Percentiles rank a stretch among this genome's conserved stretches.
These are phyloP conservation scores for Botrytis pseudocinerea DNA, from an alignment of 2,329 filamentous ascomycete species.

Conservation along the genomic window DNA sequence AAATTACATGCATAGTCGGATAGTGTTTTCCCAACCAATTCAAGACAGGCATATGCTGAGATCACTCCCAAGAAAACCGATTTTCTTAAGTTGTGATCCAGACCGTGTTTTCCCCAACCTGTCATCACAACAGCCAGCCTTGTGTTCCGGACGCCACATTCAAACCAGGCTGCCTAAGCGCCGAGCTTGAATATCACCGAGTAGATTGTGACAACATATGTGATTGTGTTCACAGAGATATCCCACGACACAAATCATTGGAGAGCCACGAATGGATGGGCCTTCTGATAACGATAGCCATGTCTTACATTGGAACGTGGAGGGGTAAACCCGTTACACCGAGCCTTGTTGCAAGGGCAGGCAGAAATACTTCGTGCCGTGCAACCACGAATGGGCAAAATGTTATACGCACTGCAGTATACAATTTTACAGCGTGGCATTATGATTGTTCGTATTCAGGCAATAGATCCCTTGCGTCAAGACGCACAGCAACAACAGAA, in stretches of 20 bases:
- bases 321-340: conserved; percentile 4
- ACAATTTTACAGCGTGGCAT: conserved; percentile 1
- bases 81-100: background rate
- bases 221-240: background rate
- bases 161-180: conserved; percentile 6
- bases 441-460: conserved; percentile 9
- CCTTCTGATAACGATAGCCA: conserved; percentile 8
- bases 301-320: conserved; percentile 7
- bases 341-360: conserved; percentile 5
- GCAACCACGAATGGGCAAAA: background rate
- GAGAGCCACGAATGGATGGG: background rate
- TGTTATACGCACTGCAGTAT: conserved; percentile 4
- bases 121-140: conserved; percentile 13
- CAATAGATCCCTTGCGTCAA: background rate
- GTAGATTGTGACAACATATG: background rate
- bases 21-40: background rate
- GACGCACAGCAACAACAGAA: background rate
- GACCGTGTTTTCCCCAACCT: background rate
- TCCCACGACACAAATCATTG: background rate
- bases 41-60: conserved; percentile 5
- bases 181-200: background rate
- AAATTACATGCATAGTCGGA: background rate
- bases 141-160: conserved; percentile 1
- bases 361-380: background rate
- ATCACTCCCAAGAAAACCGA: background rate